Evolutionary conservation across 495 filamentous ascomycete genomes (phyloP), one percentile per base, ranked within the genome.

Genomic region (Penicillium macrosclerotiorum): DNA sequence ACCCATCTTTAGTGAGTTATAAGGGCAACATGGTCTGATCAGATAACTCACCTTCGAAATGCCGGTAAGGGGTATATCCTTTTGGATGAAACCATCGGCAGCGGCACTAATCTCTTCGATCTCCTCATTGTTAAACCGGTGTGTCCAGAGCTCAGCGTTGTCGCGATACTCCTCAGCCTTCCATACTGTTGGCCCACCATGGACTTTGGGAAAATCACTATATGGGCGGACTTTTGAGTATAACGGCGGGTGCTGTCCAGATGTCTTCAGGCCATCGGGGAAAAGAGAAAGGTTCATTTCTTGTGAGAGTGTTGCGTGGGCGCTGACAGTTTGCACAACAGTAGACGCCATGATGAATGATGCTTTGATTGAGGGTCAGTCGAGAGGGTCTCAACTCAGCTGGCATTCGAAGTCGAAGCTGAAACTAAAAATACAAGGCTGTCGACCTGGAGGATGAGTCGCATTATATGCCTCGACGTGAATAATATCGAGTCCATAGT

Each of bases 181-280:
- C 90, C 90, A 95, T 29, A 90, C 81, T 0, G 88, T 93, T 6
- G 80, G 80, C 4, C 88, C 89, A 5, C 76, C 71, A 49, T 93
- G 89, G 20, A 80, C 65, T 37, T 82, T 80, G 13, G 90, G 89
- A 59, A 93, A 94, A 19, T 75, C 73, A 2, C 75, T 70, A 60
- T 90, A 95, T 0, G 85, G 81, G 23, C 67, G 71, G 9, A 95
- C 64, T 30, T 74, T 59, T 16, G 82, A 73, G 61, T 83, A 85
- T 7, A 88, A 60, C 2, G 90, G 90, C 3, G 82, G 75, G 46
- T 90, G 85, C 64, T 95, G 90, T 33, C 90, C 90, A 3, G 85
- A 87, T 16, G 88, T 90, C 59, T 83, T 80, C 38, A 79, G 63
- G 3, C 77, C 76, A 48, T 80, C 76, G 6, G 78, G 78, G 38